Evolutionary conservation across 75 land plant genomes (phyloP), one percentile per base, ranked within the genome.

Genomic region (Chamaecyparis obtusa): DNA sequence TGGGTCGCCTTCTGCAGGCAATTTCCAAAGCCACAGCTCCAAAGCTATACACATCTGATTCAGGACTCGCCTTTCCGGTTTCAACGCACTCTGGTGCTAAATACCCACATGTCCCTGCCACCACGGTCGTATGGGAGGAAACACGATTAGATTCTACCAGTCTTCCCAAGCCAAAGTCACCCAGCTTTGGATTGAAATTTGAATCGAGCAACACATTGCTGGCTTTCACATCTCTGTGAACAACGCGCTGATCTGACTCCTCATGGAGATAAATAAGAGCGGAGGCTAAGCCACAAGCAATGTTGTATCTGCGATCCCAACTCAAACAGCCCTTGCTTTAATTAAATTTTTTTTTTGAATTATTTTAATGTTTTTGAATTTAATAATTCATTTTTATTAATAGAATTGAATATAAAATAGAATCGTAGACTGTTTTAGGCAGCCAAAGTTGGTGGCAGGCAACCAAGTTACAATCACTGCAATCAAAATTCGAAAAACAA

Each of bases 71-170:
- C 9, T 87, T 82, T 3, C 91, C 87, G 27, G 57, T 72, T 3
- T 56, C 72, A 0, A 93, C 11, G 0, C 90, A 67, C 88, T 93
- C 96, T 1, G 94, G 93, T 17, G 99, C 99, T 24, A 97, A 87
- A 89, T 97, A 97, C 19, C 99, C 98, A 93, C 93, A 88, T 0
- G 99, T 97, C 9, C 99, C 98, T 0, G 95, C 99, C 2, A 93
- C 90, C 1, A 93, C 87, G 0, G 99, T 96, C n/a, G 96, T 91
- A n/a, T 91, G 92, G 0, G 96, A 96, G 86, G 90, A 90, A 77
- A 87, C 90, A 13, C 83, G 90, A 83, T 92, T 92, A 83, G 16
- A 51, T 51, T 93, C 98, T 86, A 89, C 90, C 39, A 95, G 87
- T 86, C 92, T 89, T 3, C 97, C 99, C 83, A 97, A 87, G 2